phyloP scores from a whole-genome alignment of 352 stramenopile genomes.

The Phytophthora aleatoria region DNA sequence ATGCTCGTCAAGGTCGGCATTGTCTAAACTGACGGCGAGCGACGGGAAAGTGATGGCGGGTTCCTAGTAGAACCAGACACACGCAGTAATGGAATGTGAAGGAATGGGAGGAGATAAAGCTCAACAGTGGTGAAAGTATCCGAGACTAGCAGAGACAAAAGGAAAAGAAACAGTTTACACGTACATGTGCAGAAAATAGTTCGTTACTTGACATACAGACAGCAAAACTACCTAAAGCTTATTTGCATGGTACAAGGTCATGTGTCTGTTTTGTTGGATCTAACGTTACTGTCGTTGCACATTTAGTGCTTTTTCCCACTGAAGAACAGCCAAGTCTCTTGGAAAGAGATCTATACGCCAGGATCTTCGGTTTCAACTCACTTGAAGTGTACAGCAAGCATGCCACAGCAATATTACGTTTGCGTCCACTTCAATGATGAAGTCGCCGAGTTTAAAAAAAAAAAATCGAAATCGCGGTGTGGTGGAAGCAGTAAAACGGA shows the following conservation, averaged over 20 bases:
- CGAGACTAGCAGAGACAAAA: conserved; percentile 17
- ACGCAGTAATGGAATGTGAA: not conserved
- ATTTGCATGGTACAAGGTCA: conserved; percentile 11
- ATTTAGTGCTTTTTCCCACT: too few relatives aligned
- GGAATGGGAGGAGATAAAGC: conserved; percentile 10
- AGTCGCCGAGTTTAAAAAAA: too few relatives aligned
- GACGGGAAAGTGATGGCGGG: conserved; percentile 11
- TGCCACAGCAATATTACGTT: too few relatives aligned
- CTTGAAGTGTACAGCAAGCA: too few relatives aligned
- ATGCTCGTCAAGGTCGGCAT: conserved; percentile 78
- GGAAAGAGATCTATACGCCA: too few relatives aligned
- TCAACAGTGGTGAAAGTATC: conserved; percentile 9
- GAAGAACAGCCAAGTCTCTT: too few relatives aligned
- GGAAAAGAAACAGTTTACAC: conserved; percentile 26
- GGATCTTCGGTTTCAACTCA: too few relatives aligned
- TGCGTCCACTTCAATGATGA: too few relatives aligned
- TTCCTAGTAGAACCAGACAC: not conserved
- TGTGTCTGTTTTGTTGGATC: too few relatives aligned
- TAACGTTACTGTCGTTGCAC: too few relatives aligned
- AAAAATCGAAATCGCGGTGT: too few relatives aligned
- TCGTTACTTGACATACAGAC: conserved; percentile 18
- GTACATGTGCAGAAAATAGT: conserved; percentile 26
- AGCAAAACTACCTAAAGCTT: conserved; percentile 17
- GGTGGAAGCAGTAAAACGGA: too few relatives aligned
- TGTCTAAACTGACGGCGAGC: conserved; percentile 44